Evolutionary conservation across 2,329 filamentous ascomycete genomes (phyloP).

Genomic region (Alternaria conjuncta): DNA sequence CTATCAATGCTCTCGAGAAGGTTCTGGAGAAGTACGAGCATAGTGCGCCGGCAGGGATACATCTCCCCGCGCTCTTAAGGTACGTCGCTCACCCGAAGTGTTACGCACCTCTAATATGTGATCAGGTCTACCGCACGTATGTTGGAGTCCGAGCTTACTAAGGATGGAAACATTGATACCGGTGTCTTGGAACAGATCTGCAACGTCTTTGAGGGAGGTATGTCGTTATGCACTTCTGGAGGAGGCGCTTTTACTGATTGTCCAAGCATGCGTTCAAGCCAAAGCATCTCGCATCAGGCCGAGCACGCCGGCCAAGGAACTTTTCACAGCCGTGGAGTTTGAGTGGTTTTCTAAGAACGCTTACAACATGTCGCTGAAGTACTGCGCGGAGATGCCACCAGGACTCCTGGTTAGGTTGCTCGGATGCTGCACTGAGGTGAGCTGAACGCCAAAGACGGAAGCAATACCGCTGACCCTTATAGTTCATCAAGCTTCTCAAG

Average conservation of each 20-base stretch:
- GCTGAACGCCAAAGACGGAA: neutral
- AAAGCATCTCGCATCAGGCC: constrained; percentile 54
- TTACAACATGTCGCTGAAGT: constrained; percentile 76
- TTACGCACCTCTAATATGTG: constrained; percentile 7
- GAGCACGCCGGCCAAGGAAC: constrained; percentile 47
- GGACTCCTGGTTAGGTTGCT: constrained; percentile 63
- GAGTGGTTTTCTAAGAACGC: constrained; percentile 85
- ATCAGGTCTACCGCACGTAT: constrained; percentile 54
- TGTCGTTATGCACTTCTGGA: neutral
- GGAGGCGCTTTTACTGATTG: constrained; percentile 44
- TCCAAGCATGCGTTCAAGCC: constrained; percentile 54
- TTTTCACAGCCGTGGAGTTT: constrained; percentile 70
- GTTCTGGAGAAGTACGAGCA: constrained; percentile 65
- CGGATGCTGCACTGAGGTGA: constrained; percentile 52
- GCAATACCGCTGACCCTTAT: constrained; percentile 1
- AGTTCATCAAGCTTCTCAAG: constrained; percentile 52
- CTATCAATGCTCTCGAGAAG: constrained; percentile 64
- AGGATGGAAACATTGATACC: constrained; percentile 32
- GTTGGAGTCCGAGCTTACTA: constrained; percentile 53
- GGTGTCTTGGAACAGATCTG: constrained; percentile 59
- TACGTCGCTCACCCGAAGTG: constrained; percentile 56
- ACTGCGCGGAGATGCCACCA: constrained; percentile 65
- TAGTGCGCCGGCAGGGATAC: constrained; percentile 55
- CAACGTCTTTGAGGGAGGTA: constrained; percentile 60
- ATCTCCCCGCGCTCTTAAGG: constrained; percentile 69